Conservation (phyloP, 805 yeast species). For the Tetrapisispora fleetii region DNA sequence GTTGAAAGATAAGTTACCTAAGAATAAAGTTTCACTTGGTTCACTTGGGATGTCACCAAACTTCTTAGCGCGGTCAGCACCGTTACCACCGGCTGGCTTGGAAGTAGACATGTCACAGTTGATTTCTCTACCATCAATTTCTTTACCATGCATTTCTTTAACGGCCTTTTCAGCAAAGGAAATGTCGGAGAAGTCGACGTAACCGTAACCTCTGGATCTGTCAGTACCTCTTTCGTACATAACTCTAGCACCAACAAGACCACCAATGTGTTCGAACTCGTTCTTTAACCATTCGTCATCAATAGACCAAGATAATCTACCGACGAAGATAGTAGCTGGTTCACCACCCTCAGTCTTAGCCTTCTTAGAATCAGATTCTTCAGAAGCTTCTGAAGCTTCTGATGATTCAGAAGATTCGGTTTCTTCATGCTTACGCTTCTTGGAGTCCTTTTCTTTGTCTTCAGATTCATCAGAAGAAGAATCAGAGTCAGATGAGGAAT, state of each 20-base stretch:
- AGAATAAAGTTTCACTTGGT: slow-evolving; percentile 92
- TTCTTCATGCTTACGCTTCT: slow-evolving; percentile 30
- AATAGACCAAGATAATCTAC: slow-evolving; percentile 93
- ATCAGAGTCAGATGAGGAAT: slow-evolving; percentile 13
- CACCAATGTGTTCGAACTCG: slow-evolving; percentile 77
- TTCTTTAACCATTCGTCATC: slow-evolving; percentile 89
- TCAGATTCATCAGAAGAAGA: slow-evolving; percentile 24
- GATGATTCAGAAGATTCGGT: slow-evolving; percentile 10
- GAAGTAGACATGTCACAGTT: slow-evolving; percentile 87
- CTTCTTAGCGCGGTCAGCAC: slow-evolving; percentile 71
- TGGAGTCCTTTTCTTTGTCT: slow-evolving; percentile 28
- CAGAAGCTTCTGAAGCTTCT: slow-evolving; percentile 18
- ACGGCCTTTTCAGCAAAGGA: slow-evolving; percentile 80
- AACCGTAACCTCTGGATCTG: slow-evolving; percentile 94
- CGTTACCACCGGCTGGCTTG: slow-evolving; percentile 52
- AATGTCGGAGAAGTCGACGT: slow-evolving; percentile 82
- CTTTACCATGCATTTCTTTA: slow-evolving; percentile 77
- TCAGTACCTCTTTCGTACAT: slow-evolving; percentile 87
- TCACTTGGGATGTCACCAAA: slow-evolving; percentile 85
- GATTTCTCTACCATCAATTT: slow-evolving; percentile 94
- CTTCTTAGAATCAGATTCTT: slow-evolving; percentile 40
- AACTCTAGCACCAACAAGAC: slow-evolving; percentile 83
- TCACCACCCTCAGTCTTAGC: slow-evolving; percentile 41
- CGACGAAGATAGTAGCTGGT: slow-evolving; percentile 88
- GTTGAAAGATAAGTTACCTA: slow-evolving; percentile 92